Base-by-base conservation (phyloP, 768 basidiomycete species). In the Mycena maculata region DNA sequence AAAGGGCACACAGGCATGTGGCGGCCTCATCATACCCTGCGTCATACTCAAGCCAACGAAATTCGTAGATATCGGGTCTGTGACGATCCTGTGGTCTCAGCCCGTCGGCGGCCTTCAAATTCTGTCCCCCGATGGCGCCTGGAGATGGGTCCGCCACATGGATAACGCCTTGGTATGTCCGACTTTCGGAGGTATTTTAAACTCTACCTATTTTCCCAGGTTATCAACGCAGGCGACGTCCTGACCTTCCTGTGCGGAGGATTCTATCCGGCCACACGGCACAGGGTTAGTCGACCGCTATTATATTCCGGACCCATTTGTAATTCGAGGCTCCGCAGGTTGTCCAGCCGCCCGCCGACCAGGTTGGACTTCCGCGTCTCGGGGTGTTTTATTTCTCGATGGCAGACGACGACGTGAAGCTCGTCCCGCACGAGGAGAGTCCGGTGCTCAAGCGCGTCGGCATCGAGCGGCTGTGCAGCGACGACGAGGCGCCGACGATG, bases 161-260 rank as follows among this genome's bases (percentile, higher is more conserved):
- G 82, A 81, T 13, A 84, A 85, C 53, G 81, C 82, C 1, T 70
- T 85, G 25, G 83, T 84, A 67, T 65, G 74, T 59, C 31, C 20
- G 30, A 25, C 33, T 36, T 23, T 60, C 36, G 2, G 39, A 20
- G 39, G 23, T 28, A 23, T 44, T 42, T 2, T 22, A 11, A 38
- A 44, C 23, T 7, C 25, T 22, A 28, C 10, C 11, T 38, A 28
- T 16, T 20, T 20, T 31, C 5, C 10, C 30, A 82, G 81, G 78
- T 83, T 28, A 73, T 86, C 56, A 86, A 86, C 54, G 80, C 82
- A 7, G 85, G 85, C 25, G 85, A 87, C 66, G 77, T 80, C 7
- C 72, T 87, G 48, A 83, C 85, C 42, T 85, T 84, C 74, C 75
- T 86, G 23, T 83, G 82, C 9, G 84, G 84, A 1, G 82, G 84